Base-by-base conservation (phyloP, 441 rosid genomes). In the Pelargonium exstipulatum region DNA sequence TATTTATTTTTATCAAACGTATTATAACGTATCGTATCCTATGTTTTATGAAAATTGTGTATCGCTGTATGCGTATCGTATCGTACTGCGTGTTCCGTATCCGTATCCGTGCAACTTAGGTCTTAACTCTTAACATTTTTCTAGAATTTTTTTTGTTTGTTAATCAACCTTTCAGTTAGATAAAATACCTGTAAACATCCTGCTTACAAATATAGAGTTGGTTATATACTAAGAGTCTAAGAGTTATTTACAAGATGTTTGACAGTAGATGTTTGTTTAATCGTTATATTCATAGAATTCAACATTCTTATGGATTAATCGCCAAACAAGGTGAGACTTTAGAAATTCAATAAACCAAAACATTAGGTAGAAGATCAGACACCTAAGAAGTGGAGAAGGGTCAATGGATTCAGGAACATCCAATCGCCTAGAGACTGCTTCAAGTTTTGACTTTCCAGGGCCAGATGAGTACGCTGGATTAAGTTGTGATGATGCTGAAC, bases 391-490 rank as follows among this genome's bases (percentile, higher is more conserved):
- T 24, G 89, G 75, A 74, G 86, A 79, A 48, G 94, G 71, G 53
- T 88, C 99, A 67, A 77, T 74, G 58, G 85, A 81, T 76, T 87
- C 96, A 46, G 91, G 75, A 74, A 82, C 80, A 79, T 95, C 98
- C 72, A 81, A 57, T 65, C 88, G 78, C 70, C 86, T 83, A 70
- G 94, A 79, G 40, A 76, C 86, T 43, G 78, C 68, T 65, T 90
- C 96, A 63, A 81, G 73, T 60, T 86, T 89, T 61, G 84, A 58
- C 65, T 79, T 89, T 74, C 80, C 90, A 10, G 80, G 62, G 71
- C 74, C 22, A 14, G 95, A 77, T 49, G 86, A 68, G 73, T 84
- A 83, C 20, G 82, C 88, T 53, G 86, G 61, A 66, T 69, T 77
- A 67, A 78, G 76, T 77, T 86, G 90, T 72, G 86, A 91, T 26